A percentile compares a stretch with the other conserved stretches of the same genome.
Evolutionary conservation across 148 eudicot genomes (phyloP).

Genomic region (Oxyria digyna): DNA sequence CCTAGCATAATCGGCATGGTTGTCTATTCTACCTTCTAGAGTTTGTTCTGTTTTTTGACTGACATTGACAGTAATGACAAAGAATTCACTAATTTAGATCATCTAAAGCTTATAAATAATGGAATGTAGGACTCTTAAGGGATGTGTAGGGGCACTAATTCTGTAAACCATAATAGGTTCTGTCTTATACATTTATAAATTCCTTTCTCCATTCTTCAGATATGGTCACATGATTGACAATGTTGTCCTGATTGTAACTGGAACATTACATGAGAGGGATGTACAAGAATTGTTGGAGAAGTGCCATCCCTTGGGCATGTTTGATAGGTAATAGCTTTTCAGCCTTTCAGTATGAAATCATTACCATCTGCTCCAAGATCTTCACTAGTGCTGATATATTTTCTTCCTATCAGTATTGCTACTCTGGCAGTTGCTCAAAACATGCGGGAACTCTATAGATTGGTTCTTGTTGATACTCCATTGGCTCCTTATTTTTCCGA

Average conservation of each 20-base stretch:
- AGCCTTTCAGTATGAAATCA: background rate
- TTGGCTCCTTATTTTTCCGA: conserved; percentile 95
- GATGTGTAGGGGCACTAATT: background rate
- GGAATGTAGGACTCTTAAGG: background rate
- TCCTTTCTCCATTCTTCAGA: conserved; percentile 18
- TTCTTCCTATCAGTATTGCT: conserved; percentile 54
- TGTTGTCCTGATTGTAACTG: conserved; percentile 93
- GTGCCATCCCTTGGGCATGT: conserved; percentile 96
- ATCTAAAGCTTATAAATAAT: background rate
- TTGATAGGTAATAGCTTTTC: conserved; percentile 50
- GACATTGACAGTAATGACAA: background rate
- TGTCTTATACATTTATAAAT: background rate
- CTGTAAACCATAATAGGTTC: background rate
- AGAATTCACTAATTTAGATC: background rate
- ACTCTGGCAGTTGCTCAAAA: conserved; percentile 91
- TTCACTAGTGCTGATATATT: background rate
- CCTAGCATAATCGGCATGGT: background rate
- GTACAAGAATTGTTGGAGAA: conserved; percentile 92
- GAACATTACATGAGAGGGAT: conserved; percentile 97
- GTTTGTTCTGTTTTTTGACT: background rate
- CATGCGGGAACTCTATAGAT: conserved; percentile 83
- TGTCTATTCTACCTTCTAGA: background rate
- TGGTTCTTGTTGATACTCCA: conserved; percentile 95
- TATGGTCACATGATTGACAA: conserved; percentile 99
- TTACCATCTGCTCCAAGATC: background rate